Base-by-base conservation (phyloP, 352 stramenopile species). In the Nothophytophthora sp. region DNA sequence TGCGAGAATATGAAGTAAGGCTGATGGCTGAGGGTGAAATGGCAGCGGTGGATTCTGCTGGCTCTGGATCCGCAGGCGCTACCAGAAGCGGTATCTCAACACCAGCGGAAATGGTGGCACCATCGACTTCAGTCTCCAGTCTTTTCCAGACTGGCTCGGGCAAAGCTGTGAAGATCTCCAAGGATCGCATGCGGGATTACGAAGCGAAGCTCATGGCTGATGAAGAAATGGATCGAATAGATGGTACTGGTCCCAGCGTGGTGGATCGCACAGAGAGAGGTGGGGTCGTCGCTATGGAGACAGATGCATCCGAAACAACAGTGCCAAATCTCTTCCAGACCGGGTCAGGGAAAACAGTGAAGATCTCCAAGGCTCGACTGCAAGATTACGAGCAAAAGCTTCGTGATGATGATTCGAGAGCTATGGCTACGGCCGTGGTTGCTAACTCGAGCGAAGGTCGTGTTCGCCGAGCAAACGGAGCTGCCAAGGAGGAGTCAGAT, bases 271-370 rank as follows among this genome's bases (percentile, higher is more conserved):
- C n/a, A n/a, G n/a, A n/a, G n/a, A n/a, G n/a, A n/a, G 38, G 19
- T 23, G 38, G 3, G 19, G 9, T 4, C 15, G 16, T 9, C 12
- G 37, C 15, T 35, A 6, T 15, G 5, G 19, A 15, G 19, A 19
- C 13, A 16, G 27, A 12, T 11, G 6, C n/a, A 18, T 16, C 12
- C 18, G 34, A 37, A 39, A 11, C 47, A 8, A 55, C 35, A 11
- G 51, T 67, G 18, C 23, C 59, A 18, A 58, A 52, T 52, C 36
- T 63, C 9, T 72, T 76, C 45, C 57, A 64, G 46, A 73, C 70
- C 5, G 57, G 55, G 11, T 72, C 50, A 18, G 70, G 67, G 5
- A 54, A 63, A 29, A 47, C 41, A n/a, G 48, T 81, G 16, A 38
- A 24, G 11, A 44, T 78, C 9, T 73, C 65, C 11, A 50, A 54